Evolutionary conservation across 129 eudicot genomes (phyloP), one percentile per base, ranked within the genome.

Genomic region (Chrysanthemum seticuspe): DNA sequence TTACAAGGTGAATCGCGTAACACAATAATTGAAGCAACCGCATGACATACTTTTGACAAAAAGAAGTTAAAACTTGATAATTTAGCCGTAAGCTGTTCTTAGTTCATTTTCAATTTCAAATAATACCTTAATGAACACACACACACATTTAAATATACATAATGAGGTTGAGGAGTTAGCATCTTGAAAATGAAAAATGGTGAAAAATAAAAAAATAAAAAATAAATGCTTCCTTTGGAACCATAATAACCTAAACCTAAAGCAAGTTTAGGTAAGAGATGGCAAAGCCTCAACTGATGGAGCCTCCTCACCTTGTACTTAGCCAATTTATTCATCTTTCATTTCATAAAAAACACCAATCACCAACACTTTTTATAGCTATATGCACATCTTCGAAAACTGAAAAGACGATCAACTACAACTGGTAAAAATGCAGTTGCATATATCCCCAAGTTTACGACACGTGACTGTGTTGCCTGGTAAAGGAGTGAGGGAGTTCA

Each of bases 381-480:
- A 74, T 48, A 45, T 16, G 67, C 31, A 65, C 6, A 66, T 45
- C 66, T 19, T 36, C 47, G 27, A 1, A 56, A 10, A 67, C 56
- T n/a, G 18, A 57, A 29, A 40, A 19, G 25, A 55, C 67, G 1
- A 40, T 36, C 25, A 13, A 51, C 9, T 15, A 10, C 48, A 13
- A 23, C 48, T n/a, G 53, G 69, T 49, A 48, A 80, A 45, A 78
- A 94, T 94, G 98, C 96, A 94, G 76, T 86, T 94, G 54, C 97
- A 90, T 45, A 90, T 94, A 80, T 94, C 98, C 6, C 97, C 98
- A 3, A 94, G 99, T 81, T 62, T 94, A 82, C 84, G 97, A 76
- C 97, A 94, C 74, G 96, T 94, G 1, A 94, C 99, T 0, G 89
- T 94, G 6, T 68, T 94, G 67, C 96, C 97, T 1, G 79, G 78